Percentiles rank a stretch among this genome's conserved stretches.
phyloP scores from a whole-genome alignment of 352 stramenopile genomes.

The Elongisporangium undulatum region DNA sequence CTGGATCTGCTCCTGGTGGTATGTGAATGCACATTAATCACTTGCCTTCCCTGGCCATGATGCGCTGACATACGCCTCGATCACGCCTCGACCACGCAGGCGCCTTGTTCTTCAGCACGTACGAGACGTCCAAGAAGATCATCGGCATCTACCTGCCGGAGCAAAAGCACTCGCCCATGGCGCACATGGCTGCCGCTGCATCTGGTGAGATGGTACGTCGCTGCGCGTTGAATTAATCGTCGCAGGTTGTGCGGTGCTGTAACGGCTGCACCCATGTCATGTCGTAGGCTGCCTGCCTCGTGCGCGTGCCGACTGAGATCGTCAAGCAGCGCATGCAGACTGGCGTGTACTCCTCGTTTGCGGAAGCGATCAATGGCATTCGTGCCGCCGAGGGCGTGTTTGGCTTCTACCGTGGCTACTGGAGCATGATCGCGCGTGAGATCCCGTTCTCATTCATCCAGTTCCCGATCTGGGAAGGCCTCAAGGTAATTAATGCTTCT shows the following conservation, averaged over 20 bases:
- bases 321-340: slow-evolving; percentile 99
- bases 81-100: slow-evolving; percentile 24
- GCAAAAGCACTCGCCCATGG: slow-evolving; percentile 79
- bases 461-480: slow-evolving; percentile 98
- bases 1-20: slow-evolving; percentile 90
- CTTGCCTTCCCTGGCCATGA: slow-evolving; percentile 1
- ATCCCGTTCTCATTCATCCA: slow-evolving; percentile 99
- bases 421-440: slow-evolving; percentile 97
- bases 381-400: slow-evolving; percentile 62
- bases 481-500: slow-evolving; percentile 77
- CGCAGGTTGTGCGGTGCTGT: neutral
- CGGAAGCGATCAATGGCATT: slow-evolving; percentile 72
- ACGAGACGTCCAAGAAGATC: slow-evolving; percentile 87
- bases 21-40: slow-evolving; percentile 2
- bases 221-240: neutral
- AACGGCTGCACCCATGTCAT: neutral
- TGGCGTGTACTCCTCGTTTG: slow-evolving; percentile 76
- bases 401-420: slow-evolving; percentile 97
- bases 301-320: slow-evolving; percentile 98
- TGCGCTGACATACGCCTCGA: neutral
- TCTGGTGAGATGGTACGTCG: slow-evolving; percentile 89
- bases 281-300: slow-evolving; percentile 90
- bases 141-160: slow-evolving; percentile 49
- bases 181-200: slow-evolving; percentile 94
- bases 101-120: slow-evolving; percentile 88